Percentiles rank a stretch among this genome's conserved stretches.
phyloP scores from a whole-genome alignment of 129 eudicot species.

The Heracleum sosnowskyi region DNA sequence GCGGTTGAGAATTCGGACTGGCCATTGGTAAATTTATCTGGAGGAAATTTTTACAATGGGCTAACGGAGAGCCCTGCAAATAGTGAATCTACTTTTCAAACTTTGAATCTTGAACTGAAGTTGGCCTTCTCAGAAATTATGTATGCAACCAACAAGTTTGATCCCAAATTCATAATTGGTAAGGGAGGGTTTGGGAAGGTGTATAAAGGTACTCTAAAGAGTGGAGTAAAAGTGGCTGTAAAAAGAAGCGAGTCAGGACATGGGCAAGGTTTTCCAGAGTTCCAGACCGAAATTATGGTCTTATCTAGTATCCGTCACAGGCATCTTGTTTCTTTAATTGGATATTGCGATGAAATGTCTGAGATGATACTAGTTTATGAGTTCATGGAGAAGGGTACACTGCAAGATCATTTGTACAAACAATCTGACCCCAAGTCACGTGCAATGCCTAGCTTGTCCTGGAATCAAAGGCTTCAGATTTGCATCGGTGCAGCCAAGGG shows the following conservation, averaged over 20 bases:
- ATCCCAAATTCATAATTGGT: constrained; percentile 39
- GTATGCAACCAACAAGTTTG: constrained; percentile 41
- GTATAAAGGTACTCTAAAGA: constrained; percentile 35
- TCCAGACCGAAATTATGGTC: constrained; percentile 51
- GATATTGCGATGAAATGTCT: constrained; percentile 50
- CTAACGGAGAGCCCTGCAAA: constrained; percentile 19
- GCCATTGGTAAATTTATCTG: constrained; percentile 16
- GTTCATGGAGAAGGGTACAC: constrained; percentile 64
- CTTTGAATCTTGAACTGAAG: constrained; percentile 35
- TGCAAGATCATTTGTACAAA: constrained; percentile 49
- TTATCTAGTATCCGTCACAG: constrained; percentile 40
- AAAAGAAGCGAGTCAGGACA: constrained; percentile 42
- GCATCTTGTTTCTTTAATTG: constrained; percentile 57
- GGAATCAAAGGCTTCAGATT: constrained; percentile 53
- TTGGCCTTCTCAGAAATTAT: constrained; percentile 35
- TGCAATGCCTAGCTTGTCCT: constrained; percentile 22
- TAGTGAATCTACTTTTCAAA: constrained; percentile 17
- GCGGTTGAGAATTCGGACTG: constrained; percentile 17
- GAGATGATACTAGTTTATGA: constrained; percentile 71
- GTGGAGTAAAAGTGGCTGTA: constrained; percentile 48
- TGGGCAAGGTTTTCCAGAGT: constrained; percentile 50
- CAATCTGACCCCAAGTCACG: background rate
- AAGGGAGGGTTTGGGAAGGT: constrained; percentile 73
- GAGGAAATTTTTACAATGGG: constrained; percentile 30
- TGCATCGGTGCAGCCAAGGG: constrained; percentile 60